Evolutionary conservation across 1,284 basidiomycete species (phyloP).

Genomic region (Sporisorium graminicola): DNA sequence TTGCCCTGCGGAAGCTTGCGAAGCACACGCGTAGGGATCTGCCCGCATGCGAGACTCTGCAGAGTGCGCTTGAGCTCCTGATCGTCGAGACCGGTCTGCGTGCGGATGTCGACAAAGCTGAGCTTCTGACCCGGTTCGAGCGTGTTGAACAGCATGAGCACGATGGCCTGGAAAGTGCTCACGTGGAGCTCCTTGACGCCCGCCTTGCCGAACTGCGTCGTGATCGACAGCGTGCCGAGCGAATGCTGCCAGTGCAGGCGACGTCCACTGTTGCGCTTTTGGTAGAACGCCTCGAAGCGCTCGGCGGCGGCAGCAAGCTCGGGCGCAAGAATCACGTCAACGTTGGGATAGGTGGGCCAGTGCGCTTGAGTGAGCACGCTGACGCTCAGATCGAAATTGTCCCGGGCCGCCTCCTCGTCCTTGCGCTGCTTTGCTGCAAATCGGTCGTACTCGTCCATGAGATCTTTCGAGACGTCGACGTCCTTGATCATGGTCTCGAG

Average conservation of each 20-base stretch:
- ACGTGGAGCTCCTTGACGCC: constrained; percentile 89
- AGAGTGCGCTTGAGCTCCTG: constrained; percentile 83
- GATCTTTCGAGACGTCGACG: constrained; percentile 79
- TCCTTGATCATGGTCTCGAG: constrained; percentile 93
- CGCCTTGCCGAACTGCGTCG: constrained; percentile 69
- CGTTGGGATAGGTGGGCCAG: constrained; percentile 72
- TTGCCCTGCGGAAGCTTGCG: constrained; percentile 82
- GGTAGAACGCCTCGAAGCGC: constrained; percentile 63
- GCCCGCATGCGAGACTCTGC: constrained; percentile 90
- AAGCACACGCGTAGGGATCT: constrained; percentile 81
- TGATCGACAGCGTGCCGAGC: constrained; percentile 61
- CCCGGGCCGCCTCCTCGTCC: constrained; percentile 22
- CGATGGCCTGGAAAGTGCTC: constrained; percentile 87
- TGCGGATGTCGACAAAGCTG: constrained; percentile 78
- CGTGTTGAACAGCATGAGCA: constrained; percentile 90
- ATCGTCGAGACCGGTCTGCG: constrained; percentile 76
- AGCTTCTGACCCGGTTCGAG: constrained; percentile 72
- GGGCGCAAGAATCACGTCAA: constrained; percentile 50
- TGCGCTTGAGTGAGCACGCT: constrained; percentile 74
- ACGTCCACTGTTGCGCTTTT: constrained; percentile 62
- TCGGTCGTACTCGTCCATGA: constrained; percentile 73
- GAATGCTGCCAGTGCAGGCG: constrained; percentile 67
- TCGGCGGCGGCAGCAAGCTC: constrained; percentile 44
- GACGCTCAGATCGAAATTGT: constrained; percentile 72
- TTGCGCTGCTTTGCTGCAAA: constrained; percentile 67